Evolutionary conservation across 1,284 basidiomycete species (phyloP).

Genomic region (Naganishia cerealis): DNA sequence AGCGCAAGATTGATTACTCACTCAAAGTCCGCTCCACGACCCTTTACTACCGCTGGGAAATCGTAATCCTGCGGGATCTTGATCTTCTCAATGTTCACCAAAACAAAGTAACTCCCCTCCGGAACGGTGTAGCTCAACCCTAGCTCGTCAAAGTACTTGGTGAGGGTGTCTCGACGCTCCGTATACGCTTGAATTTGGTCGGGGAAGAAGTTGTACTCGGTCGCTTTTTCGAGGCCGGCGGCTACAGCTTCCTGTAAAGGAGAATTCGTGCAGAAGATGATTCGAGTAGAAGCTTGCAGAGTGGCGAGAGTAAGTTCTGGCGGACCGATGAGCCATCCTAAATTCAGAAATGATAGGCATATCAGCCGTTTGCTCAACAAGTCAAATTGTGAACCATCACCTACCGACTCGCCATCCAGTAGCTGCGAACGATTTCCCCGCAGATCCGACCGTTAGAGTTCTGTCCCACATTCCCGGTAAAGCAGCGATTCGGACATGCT

Average conservation of each 20-base stretch:
- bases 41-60: constrained; percentile 72
- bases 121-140: constrained; percentile 85
- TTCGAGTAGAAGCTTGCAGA: constrained; percentile 84
- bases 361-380: not conserved
- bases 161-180: constrained; percentile 73
- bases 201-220: constrained; percentile 73
- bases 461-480: constrained; percentile 98
- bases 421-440: constrained; percentile 90
- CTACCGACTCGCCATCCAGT: constrained; percentile 93
- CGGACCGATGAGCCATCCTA: constrained; percentile 82
- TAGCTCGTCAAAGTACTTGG: constrained; percentile 75
- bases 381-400: constrained; percentile 26
- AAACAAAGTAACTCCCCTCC: constrained; percentile 83
- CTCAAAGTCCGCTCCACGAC: constrained; percentile 84
- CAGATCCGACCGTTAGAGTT: constrained; percentile 77
- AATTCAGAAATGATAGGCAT: not conserved
- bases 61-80: constrained; percentile 80
- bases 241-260: constrained; percentile 90
- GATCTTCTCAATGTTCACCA: constrained; percentile 80
- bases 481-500: constrained; percentile 87
- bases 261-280: constrained; percentile 92
- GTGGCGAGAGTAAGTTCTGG: constrained; percentile 78
- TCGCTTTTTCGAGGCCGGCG: constrained; percentile 75
- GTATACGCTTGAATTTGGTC: constrained; percentile 76
- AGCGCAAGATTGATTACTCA: constrained; percentile 50